Evolutionary conservation across 2,329 filamentous ascomycete species (phyloP), one percentile per base, ranked within the genome.

Genomic region (Chaetomium globosum): DNA sequence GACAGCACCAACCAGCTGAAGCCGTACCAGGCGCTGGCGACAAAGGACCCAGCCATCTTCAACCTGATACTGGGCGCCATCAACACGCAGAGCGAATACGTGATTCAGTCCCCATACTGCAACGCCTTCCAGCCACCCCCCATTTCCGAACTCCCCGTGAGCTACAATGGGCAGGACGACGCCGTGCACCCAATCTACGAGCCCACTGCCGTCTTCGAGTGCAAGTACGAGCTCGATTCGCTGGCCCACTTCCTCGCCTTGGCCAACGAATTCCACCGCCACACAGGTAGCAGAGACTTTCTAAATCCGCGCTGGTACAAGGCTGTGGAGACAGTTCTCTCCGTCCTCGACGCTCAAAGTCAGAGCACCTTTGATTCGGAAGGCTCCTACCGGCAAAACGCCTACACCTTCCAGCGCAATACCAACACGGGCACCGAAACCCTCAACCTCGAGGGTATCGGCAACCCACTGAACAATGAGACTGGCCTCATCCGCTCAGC

Each of bases 151-250:
- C 82, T 98, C 0, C 79, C 83, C 3, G 81, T 89, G 6, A 89
- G 88, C 19, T 84, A 85, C 71, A 97, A 94, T 73, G 91, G 91
- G 3, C 91, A 97, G 75, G 85, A 89, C 23, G 95, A 99, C 74
- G 78, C 75, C 9, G 95, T 99, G 0, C 92, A 97, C 72, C 95
- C 95, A 0, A 82, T 83, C 0, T 98, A 96, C 74, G 93, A 98
- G 73, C 89, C 89, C 0, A 86, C 83, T 0, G 85, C 88, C 57
- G 95, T 99, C 3, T 99, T 97, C 70, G 95, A 99, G 78, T 99
- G 95, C 85, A 99, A 99, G 79, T 99, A 98, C 78, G 95, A 99
- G 80, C 87, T 99, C 26, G 95, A 99, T 78, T 97, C 93, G 9
- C 83, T 99, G 0, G 95, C 93, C 0, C 89, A 96, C 74, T 99